Evolutionary conservation across 2,329 filamentous ascomycete genomes (phyloP).

Genomic region (Sclerotinia subarctica): DNA sequence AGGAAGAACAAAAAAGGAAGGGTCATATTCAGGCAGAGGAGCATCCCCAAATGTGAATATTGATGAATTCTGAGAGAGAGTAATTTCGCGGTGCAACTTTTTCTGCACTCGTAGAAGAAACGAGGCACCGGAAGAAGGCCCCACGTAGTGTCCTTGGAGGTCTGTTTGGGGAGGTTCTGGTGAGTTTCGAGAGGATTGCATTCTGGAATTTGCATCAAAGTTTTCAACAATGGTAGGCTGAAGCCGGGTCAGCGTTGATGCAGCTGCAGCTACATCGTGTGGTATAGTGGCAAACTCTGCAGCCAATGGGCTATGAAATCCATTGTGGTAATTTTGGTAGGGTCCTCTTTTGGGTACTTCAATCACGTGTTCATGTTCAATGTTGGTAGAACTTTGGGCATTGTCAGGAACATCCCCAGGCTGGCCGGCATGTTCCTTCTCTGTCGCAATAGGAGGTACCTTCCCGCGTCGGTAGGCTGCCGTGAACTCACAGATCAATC

Average conservation of each 20-base stretch:
- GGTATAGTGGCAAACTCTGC: background rate
- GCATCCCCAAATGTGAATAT: constrained; percentile 37
- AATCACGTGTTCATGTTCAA: constrained; percentile 8
- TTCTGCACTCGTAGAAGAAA: constrained; percentile 51
- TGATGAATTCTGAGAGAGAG: constrained; percentile 43
- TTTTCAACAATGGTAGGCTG: background rate
- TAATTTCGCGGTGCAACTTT: constrained; percentile 44
- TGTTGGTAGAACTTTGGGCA: background rate
- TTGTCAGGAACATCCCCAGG: background rate
- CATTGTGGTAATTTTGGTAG: constrained; percentile 1
- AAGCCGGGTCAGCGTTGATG: constrained; percentile 10
- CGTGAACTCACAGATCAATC: constrained; percentile 45
- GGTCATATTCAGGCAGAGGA: constrained; percentile 45
- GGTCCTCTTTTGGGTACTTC: background rate
- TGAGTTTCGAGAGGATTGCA: constrained; percentile 40
- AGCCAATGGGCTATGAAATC: constrained; percentile 1
- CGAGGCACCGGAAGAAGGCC: constrained; percentile 47
- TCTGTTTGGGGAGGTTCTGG: constrained; percentile 48
- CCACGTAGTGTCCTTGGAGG: constrained; percentile 47
- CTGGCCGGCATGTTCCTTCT: background rate
- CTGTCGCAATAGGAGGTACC: constrained; percentile 40
- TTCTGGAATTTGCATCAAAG: constrained; percentile 17
- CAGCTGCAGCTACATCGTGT: constrained; percentile 15
- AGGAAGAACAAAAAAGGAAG: constrained; percentile 43
- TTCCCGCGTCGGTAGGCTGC: constrained; percentile 49